phyloP scores from a whole-genome alignment of 345 rosid species.

The Camelina sativa region DNA sequence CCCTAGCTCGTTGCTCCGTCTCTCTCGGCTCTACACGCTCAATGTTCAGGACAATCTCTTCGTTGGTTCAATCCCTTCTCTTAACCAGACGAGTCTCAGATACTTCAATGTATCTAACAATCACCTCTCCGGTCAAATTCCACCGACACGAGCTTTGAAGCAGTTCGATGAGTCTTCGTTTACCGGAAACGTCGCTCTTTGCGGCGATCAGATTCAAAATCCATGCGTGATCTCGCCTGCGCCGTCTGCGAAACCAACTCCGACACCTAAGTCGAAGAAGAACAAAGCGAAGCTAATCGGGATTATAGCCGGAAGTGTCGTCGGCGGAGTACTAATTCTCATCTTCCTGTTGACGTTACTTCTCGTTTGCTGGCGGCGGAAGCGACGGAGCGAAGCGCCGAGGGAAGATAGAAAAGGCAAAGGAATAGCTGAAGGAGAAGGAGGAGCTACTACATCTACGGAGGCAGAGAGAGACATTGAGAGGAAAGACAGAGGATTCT shows the following conservation, averaged over 20 bases:
- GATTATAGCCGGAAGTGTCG: slow-evolving; percentile 57
- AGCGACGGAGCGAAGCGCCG: slow-evolving; percentile 32
- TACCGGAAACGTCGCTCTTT: slow-evolving; percentile 60
- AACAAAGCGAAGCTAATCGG: slow-evolving; percentile 48
- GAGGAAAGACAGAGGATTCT: slow-evolving; percentile 59
- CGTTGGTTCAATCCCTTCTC: slow-evolving; percentile 66
- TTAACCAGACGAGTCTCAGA: slow-evolving; percentile 79
- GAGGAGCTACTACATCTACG: slow-evolving; percentile 27
- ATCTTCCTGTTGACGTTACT: slow-evolving; percentile 36
- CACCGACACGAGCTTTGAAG: slow-evolving; percentile 63
- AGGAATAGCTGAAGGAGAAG: slow-evolving; percentile 41
- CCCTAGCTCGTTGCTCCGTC: slow-evolving; percentile 62
- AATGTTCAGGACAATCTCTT: slow-evolving; percentile 65
- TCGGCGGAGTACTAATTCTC: slow-evolving; percentile 53
- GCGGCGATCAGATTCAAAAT: slow-evolving; percentile 71
- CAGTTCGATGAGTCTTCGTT: slow-evolving; percentile 75
- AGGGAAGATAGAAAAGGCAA: slow-evolving; percentile 45
- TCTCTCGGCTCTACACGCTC: slow-evolving; percentile 66
- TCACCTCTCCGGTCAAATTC: slow-evolving; percentile 73
- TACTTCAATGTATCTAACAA: slow-evolving; percentile 86
- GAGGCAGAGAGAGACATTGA: slow-evolving; percentile 48
- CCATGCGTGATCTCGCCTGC: slow-evolving; percentile 51
- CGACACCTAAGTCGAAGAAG: slow-evolving; percentile 32
- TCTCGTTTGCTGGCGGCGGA: slow-evolving; percentile 35
- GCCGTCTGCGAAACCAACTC: slow-evolving; percentile 29